Evolutionary conservation across 108 stramenopile species (phyloP), one percentile per base, ranked within the genome.

Genomic region (Nannochloropsis granulata): DNA sequence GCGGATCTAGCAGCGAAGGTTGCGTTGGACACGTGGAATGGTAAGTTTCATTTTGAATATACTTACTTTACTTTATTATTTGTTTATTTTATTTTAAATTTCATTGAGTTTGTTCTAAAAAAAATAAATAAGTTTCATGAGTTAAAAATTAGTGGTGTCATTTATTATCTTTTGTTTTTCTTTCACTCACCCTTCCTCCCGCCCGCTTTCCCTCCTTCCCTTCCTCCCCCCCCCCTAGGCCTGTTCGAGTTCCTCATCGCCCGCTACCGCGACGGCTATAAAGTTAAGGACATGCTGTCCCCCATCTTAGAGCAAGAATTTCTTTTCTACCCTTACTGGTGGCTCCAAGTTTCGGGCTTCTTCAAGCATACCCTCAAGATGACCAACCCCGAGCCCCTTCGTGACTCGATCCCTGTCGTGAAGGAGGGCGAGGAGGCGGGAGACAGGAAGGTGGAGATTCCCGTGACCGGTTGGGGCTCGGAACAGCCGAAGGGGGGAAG

Each of bases 281-380:
- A 84, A 56, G 87, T 89, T 24, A 21, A 82, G 80, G 86, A 79
- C 24, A 24, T 34, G 12, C 84, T 89, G 87, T 85, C 45, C 44
- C 83, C 84, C 19, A 26, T 44, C 5, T 78, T 78, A 83, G 84
- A 88, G 79, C 81, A 88, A 86, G 83, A 84, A 71, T 71, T 71
- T 11, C 56, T 90, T 44, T 90, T 90, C 83, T 90, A 90, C 34
- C 89, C 89, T 13, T 45, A 86, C 83, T 85, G 84, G 83, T 90
- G 89, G 89, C 86, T 90, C 8, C 83, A 90, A 45, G 79, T 25
- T 14, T 83, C 86, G 23, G 89, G 89, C 46, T 90, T 23, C 43
- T 86, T 82, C 85, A n/a, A 71, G 16, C 7, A 42, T 14, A 45
- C 44, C 44, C 23, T 44, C 13, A 26, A 79, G 44, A 82, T 86